Conservation (phyloP, 1,139 yeast species). For the Hyphopichia fennica region DNA sequence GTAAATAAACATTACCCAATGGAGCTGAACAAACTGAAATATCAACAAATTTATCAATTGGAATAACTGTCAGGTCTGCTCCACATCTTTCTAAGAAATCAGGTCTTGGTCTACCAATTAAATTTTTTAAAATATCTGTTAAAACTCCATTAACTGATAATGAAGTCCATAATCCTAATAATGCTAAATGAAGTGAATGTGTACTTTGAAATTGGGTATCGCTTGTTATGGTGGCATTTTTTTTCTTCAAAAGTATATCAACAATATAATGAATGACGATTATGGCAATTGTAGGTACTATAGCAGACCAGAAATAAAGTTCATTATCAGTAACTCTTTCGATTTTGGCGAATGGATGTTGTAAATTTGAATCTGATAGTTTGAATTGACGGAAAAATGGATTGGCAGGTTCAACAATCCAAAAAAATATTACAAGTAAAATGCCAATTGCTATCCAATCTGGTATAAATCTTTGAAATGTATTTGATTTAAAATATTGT, state of each 20-base stretch:
- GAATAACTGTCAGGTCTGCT: constrained; percentile 23
- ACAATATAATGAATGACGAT: constrained; percentile 3
- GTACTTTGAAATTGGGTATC: constrained; percentile 21
- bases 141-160: constrained; percentile 54
- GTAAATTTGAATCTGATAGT: constrained; percentile 34
- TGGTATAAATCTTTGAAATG: constrained; percentile 18
- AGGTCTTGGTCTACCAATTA: constrained; percentile 82
- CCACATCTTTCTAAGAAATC: constrained; percentile 79
- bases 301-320: constrained; percentile 23
- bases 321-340: constrained; percentile 41
- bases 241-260: neutral
- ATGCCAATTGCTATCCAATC: constrained; percentile 37
- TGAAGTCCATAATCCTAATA: constrained; percentile 54
- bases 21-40: constrained; percentile 39
- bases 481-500: constrained; percentile 2
- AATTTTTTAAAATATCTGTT: constrained; percentile 66
- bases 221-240: constrained; percentile 4
- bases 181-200: constrained; percentile 24
- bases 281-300: constrained; percentile 22
- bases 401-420: constrained; percentile 35
- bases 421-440: constrained; percentile 30
- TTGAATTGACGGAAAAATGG: constrained; percentile 40
- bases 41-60: constrained; percentile 37
- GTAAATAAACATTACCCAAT: constrained; percentile 49
- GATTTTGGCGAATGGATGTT: constrained; percentile 45